These are phyloP conservation scores for Euclidium syriacum DNA, from an alignment of 345 rosid genomes.

Conservation along the genomic window DNA sequence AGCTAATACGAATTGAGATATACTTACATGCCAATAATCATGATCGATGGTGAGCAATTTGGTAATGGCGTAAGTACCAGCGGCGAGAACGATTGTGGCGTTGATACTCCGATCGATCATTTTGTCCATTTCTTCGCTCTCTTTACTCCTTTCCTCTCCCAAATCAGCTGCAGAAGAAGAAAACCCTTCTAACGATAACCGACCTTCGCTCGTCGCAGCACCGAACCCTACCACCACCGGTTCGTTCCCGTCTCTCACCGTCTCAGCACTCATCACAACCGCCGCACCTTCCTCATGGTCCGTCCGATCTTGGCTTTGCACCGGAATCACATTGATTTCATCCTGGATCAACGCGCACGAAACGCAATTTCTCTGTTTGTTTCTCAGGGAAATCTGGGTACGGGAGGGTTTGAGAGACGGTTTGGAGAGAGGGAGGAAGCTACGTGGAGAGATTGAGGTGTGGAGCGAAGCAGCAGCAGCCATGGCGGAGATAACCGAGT, in stretches of 20 bases:
- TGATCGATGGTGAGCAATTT: constrained; percentile 87
- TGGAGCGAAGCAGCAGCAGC: constrained; percentile 58
- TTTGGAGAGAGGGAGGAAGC: constrained; percentile 51
- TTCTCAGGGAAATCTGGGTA: constrained; percentile 32
- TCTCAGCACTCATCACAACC: constrained; percentile 28
- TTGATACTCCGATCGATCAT: constrained; percentile 63
- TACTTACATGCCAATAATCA: constrained; percentile 90
- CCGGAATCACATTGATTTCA: constrained; percentile 56
- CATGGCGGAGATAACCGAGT: constrained; percentile 43
- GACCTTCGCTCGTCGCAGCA: constrained; percentile 45
- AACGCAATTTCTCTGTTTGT: constrained; percentile 37
- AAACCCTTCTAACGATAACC: constrained; percentile 75
- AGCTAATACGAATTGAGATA: too few species aligned
- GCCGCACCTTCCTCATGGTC: constrained; percentile 56
- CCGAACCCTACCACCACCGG: constrained; percentile 61
- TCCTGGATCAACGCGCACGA: constrained; percentile 42
- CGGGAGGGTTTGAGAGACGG: constrained; percentile 29
- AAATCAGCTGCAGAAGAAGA: constrained; percentile 32
- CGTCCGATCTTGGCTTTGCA: constrained; percentile 48
- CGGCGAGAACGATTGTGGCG: constrained; percentile 74
- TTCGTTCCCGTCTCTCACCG: constrained; percentile 44
- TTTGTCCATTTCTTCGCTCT: constrained; percentile 46
- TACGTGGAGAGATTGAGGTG: constrained; percentile 44
- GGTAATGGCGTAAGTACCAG: constrained; percentile 74
- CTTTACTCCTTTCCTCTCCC: constrained; percentile 27